Percentiles rank a stretch among this genome's conserved stretches.
Conservation (phyloP, 805 yeast genomes). For the Nakazawaea holstii region DNA sequence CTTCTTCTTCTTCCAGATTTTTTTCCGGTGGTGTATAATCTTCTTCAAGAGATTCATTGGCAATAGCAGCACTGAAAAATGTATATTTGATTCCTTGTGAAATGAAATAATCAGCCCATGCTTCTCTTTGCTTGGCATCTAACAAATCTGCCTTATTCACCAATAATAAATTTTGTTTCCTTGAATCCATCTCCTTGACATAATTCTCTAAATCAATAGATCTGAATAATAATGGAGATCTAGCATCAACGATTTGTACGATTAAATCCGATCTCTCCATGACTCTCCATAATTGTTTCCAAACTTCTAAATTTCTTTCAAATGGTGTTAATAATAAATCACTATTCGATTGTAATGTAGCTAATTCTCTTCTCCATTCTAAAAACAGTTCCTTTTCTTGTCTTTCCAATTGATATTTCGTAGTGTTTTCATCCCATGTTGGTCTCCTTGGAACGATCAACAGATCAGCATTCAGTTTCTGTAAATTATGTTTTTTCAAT, state of each 20-base stretch:
- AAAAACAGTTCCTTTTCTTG: constrained; percentile 86
- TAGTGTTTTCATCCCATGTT: constrained; percentile 66
- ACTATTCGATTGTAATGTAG: constrained; percentile 74
- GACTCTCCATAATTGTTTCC: constrained; percentile 98
- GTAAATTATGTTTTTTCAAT: constrained; percentile 51
- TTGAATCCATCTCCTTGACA: constrained; percentile 69
- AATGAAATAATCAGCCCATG: constrained; percentile 84
- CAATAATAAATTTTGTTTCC: constrained; percentile 73
- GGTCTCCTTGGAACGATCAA: constrained; percentile 94
- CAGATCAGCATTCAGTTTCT: constrained; percentile 57
- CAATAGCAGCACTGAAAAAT: constrained; percentile 87
- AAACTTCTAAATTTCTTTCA: constrained; percentile 94
- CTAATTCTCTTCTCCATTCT: constrained; percentile 91
- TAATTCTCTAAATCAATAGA: constrained; percentile 80
- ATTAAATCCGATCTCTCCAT: constrained; percentile 90
- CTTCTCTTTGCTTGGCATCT: constrained; percentile 66
- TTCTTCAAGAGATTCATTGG: constrained; percentile 68
- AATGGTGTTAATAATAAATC: constrained; percentile 91
- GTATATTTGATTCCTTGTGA: constrained; percentile 71
- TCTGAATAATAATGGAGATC: constrained; percentile 87
- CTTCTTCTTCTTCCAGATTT: constrained; percentile 22
- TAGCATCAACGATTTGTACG: constrained; percentile 96
- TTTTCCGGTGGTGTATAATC: constrained; percentile 42
- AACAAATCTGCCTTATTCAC: constrained; percentile 93
- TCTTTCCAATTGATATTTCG: constrained; percentile 74